Conservation (phyloP, 306 rosid genomes). For the Vicia villosa region DNA sequence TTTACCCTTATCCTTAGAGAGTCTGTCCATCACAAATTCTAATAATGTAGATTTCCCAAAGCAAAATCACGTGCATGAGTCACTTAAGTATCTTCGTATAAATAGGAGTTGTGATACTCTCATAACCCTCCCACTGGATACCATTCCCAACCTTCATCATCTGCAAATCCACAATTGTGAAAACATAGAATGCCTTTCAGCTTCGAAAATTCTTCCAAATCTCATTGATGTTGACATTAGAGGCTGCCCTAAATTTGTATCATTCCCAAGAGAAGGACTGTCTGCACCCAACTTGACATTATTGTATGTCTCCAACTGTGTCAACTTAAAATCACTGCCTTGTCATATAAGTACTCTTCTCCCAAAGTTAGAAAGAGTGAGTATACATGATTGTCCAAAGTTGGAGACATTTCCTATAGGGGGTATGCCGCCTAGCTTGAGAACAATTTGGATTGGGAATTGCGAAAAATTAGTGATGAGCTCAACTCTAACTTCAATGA, state of each 20-base stretch:
- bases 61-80: background rate
- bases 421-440: background rate
- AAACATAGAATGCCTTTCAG: background rate
- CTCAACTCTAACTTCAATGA: background rate
- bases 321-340: constrained; percentile 4
- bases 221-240: fast-evolving
- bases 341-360: background rate
- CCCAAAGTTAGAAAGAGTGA: background rate
- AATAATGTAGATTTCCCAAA: background rate
- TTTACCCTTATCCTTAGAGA: background rate
- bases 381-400: fast-evolving
- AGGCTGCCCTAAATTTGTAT: background rate
- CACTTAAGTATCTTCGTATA: background rate
- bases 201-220: background rate
- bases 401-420: background rate
- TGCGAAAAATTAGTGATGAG: background rate
- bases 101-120: background rate
- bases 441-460: fast-evolving
- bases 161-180: fast-evolving
- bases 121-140: background rate
- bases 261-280: background rate
- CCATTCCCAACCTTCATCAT: background rate
- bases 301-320: fast-evolving
- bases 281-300: background rate
- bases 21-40: background rate